phyloP scores from a whole-genome alignment of 495 filamentous ascomycete species.

The Poronia punctata region DNA sequence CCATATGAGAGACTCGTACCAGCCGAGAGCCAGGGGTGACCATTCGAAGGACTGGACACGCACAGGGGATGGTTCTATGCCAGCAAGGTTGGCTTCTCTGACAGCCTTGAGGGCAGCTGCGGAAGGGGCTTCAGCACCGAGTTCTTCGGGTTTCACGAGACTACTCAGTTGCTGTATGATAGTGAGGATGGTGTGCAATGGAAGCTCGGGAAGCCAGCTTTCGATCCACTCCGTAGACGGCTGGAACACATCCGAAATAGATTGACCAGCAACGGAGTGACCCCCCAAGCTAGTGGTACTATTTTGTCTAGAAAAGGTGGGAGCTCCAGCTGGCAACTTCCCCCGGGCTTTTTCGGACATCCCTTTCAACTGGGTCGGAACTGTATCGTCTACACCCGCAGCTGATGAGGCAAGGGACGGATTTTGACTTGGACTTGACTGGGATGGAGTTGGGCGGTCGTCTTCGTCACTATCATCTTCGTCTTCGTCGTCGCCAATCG shows the following conservation, averaged over 20 bases:
- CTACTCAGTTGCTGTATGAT: slow-evolving; percentile 59
- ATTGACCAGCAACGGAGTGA: slow-evolving; percentile 48
- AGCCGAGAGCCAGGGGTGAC: slow-evolving; percentile 85
- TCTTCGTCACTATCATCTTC: slow-evolving; percentile 79
- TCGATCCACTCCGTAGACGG: slow-evolving; percentile 83
- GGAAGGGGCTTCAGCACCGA: slow-evolving; percentile 28
- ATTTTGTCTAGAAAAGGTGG: slow-evolving; percentile 83
- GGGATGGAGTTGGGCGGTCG: slow-evolving; percentile 57
- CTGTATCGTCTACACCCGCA: slow-evolving; percentile 70
- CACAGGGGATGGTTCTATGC: slow-evolving; percentile 67
- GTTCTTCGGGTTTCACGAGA: slow-evolving; percentile 35
- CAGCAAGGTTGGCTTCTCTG: slow-evolving; percentile 38
- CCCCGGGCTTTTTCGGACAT: slow-evolving; percentile 98
- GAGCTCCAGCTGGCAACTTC: slow-evolving; percentile 86
- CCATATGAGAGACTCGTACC: slow-evolving; percentile 95
- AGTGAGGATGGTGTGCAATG: slow-evolving; percentile 82
- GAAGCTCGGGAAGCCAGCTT: slow-evolving; percentile 85
- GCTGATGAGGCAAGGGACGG: slow-evolving; percentile 66
- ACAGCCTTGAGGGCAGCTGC: slow-evolving; percentile 32
- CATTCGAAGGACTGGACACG: slow-evolving; percentile 91
- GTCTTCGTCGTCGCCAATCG: slow-evolving; percentile 74
- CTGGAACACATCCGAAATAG: slow-evolving; percentile 55
- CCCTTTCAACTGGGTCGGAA: slow-evolving; percentile 82
- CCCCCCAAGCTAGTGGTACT: slow-evolving; percentile 78
- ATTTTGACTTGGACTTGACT: slow-evolving; percentile 63